Percentiles rank a stretch among this genome's conserved stretches.
Evolutionary conservation across 108 stramenopile genomes (phyloP).

Genomic region (Conticribra weissflogii): DNA sequence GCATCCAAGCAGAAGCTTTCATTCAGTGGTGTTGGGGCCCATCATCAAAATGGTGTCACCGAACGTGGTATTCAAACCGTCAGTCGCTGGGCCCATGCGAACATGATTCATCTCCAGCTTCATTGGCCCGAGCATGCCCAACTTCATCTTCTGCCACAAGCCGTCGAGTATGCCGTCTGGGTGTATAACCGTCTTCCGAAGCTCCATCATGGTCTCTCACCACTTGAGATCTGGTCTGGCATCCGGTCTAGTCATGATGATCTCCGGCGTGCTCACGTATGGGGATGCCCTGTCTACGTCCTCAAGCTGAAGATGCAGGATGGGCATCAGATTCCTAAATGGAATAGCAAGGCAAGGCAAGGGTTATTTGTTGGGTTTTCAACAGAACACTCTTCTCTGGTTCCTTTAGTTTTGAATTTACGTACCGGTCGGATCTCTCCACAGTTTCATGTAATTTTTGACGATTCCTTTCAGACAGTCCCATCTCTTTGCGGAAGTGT

Average conservation of each 20-base stretch:
- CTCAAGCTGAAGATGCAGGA: conserved; percentile 45
- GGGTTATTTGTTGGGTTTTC: conserved; percentile 53
- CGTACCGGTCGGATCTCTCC: conserved; percentile 44
- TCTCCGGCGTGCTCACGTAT: conserved; percentile 20
- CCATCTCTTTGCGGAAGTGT: background rate
- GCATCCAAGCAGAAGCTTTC: background rate
- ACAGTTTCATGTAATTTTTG: conserved; percentile 60
- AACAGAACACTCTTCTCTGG: conserved; percentile 30
- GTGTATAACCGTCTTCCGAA: conserved; percentile 17
- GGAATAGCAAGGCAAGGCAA: conserved; percentile 42
- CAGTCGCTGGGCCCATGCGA: conserved; percentile 30
- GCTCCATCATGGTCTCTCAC: conserved; percentile 22
- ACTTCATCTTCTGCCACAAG: conserved; percentile 43
- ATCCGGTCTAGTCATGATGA: background rate
- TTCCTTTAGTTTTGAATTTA: conserved; percentile 49
- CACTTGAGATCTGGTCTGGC: conserved; percentile 30
- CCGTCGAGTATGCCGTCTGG: conserved; percentile 45
- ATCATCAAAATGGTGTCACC: conserved; percentile 53
- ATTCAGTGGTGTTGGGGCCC: conserved; percentile 38
- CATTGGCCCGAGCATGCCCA: conserved; percentile 44
- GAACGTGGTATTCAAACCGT: conserved; percentile 21
- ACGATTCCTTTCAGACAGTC: conserved; percentile 53
- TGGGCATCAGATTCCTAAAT: conserved; percentile 50
- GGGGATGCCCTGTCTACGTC: conserved; percentile 55
- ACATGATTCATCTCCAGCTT: conserved; percentile 36